These are phyloP conservation scores for Phylloporus rhodoxanthus DNA, from an alignment of 768 basidiomycete genomes.

Conservation along the genomic window DNA sequence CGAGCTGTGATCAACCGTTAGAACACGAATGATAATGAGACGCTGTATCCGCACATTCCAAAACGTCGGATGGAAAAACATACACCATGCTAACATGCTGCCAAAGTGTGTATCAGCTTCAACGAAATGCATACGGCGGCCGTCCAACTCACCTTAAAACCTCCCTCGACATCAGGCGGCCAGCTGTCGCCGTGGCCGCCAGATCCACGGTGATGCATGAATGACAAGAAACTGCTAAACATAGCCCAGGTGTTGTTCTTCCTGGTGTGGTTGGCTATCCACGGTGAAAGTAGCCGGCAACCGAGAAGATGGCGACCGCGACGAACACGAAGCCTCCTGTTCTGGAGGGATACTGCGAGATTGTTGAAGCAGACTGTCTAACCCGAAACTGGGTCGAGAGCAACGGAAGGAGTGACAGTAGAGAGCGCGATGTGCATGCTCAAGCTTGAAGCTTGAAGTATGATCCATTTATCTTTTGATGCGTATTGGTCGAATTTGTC, in stretches of 20 bases:
- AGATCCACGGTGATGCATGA: conserved; percentile 1
- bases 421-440: neutral
- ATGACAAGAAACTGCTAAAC: conserved; percentile 6
- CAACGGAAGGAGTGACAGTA: neutral
- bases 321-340: conserved; percentile 19
- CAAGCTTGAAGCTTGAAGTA: too few relatives aligned
- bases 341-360: conserved; percentile 1
- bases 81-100: conserved; percentile 21
- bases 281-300: conserved; percentile 16
- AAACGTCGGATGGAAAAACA: conserved; percentile 18
- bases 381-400: neutral
- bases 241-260: conserved; percentile 5
- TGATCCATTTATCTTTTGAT: too few relatives aligned
- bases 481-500: too few relatives aligned
- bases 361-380: conserved; percentile 3
- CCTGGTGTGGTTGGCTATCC: neutral
- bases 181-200: neutral
- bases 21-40: neutral
- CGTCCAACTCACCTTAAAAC: conserved; percentile 4
- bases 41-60: conserved; percentile 14
- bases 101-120: neutral
- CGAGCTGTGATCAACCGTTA: conserved; percentile 1
- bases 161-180: conserved; percentile 8
- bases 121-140: neutral
- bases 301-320: conserved; percentile 8